Conservation (phyloP, 257 asterid species). For the Solanum peruvianum region DNA sequence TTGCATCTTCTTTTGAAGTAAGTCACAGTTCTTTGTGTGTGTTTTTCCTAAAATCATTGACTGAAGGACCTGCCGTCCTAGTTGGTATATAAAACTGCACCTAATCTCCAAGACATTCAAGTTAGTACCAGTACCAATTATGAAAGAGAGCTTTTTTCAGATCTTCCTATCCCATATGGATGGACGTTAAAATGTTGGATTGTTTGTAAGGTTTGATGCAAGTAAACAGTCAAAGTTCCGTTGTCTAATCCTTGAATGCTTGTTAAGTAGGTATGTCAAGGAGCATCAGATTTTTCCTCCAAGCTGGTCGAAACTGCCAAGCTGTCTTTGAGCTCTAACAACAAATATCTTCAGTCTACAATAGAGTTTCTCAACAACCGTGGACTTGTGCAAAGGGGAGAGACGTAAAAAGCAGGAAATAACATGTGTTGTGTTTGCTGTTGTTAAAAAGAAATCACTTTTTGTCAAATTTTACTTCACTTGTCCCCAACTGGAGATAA, state of each 20-base stretch:
- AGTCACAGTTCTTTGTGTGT: constrained; percentile 3
- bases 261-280: constrained; percentile 25
- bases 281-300: constrained; percentile 31
- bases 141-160: background rate
- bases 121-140: background rate
- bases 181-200: background rate
- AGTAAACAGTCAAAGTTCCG: background rate
- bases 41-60: background rate
- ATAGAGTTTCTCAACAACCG: constrained; percentile 21
- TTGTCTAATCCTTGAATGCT: background rate
- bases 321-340: constrained; percentile 36
- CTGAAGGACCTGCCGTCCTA: background rate
- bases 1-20: constrained; percentile 62
- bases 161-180: background rate
- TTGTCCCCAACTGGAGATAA: background rate
- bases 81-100: background rate
- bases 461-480: background rate
- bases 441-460: background rate
- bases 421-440: background rate
- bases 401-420: background rate
- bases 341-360: constrained; percentile 47
- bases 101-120: background rate
- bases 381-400: background rate
- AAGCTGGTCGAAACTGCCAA: constrained; percentile 55
- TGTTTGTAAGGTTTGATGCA: background rate